Conservation (phyloP, 169 alveolate species). For the Amoebophrya sp. region DNA sequence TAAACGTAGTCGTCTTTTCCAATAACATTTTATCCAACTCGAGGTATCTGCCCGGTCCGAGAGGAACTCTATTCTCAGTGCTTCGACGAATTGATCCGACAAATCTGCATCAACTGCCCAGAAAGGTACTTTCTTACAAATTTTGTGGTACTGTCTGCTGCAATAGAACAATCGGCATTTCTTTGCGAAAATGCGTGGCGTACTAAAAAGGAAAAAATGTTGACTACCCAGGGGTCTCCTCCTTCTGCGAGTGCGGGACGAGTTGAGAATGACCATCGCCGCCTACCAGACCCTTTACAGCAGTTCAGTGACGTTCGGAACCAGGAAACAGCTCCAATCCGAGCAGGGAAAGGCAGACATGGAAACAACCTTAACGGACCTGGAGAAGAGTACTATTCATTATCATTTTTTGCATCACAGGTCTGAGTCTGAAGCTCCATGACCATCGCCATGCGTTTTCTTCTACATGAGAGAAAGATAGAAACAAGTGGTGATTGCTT, state of each 20-base stretch:
- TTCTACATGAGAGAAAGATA: no score
- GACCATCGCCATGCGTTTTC: no score
- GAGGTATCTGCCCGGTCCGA: conserved; percentile 77
- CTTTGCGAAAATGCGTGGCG: no score
- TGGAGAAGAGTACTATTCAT: conserved; percentile 52
- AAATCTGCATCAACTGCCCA: conserved; percentile 68
- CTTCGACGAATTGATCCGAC: conserved; percentile 74
- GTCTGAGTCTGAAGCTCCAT: no score
- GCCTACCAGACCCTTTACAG: conserved; percentile 68
- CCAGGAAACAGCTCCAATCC: conserved; percentile 66
- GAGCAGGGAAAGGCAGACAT: conserved; percentile 66
- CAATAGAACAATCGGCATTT: no score
- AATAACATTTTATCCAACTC: no score
- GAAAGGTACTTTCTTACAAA: conserved; percentile 53
- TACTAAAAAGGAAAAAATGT: no score
- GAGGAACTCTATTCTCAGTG: conserved; percentile 74
- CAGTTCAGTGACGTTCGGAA: conserved; percentile 65
- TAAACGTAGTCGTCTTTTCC: no score
- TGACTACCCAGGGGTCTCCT: conserved; percentile 54
- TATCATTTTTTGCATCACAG: neutral
- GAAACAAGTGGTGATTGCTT: no score
- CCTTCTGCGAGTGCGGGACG: conserved; percentile 69
- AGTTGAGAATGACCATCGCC: conserved; percentile 70
- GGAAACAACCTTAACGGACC: conserved; percentile 55
- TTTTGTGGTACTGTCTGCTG: no score